These are phyloP conservation scores for Fusarium sp. DNA, from an alignment of 2,329 filamentous ascomycete genomes.

Conservation along the genomic window DNA sequence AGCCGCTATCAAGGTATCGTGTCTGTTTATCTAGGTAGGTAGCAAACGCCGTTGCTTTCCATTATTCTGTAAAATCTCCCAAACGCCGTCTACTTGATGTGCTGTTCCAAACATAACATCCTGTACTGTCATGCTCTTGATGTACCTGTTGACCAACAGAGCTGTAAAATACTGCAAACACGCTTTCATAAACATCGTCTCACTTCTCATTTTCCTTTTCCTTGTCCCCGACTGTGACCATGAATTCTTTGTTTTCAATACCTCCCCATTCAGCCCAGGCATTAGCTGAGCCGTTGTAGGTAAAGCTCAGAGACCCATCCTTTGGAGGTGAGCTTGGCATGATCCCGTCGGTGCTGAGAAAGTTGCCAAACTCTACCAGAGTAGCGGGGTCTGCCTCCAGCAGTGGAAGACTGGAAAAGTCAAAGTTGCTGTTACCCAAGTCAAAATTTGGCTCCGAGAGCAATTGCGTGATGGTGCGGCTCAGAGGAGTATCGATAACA, in stretches of 20 bases:
- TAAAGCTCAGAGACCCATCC: conserved; percentile 47
- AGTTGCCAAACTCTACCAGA: conserved; percentile 63
- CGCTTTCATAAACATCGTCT: conserved; percentile 23
- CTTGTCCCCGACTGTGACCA: conserved; percentile 18
- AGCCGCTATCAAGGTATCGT: conserved; percentile 35
- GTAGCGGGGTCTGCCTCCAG: conserved; percentile 55
- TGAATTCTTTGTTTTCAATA: conserved; percentile 33
- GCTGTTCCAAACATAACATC: conserved; percentile 28
- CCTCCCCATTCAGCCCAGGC: conserved; percentile 52
- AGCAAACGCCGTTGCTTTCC: conserved; percentile 28
- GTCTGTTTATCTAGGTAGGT: conserved; percentile 11
- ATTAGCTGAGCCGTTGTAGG: conserved; percentile 51
- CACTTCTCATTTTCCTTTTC: conserved; percentile 39
- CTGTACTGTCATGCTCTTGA: conserved; percentile 27
- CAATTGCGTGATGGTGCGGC: conserved; percentile 74
- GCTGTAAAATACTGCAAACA: conserved; percentile 25
- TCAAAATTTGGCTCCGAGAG: conserved; percentile 70
- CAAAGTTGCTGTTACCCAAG: conserved; percentile 60
- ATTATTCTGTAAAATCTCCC: conserved; percentile 7
- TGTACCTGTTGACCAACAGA: conserved; percentile 42
- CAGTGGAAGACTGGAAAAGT: conserved; percentile 59
- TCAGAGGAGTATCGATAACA: conserved; percentile 70
- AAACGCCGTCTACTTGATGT: conserved; percentile 40
- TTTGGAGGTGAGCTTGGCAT: conserved; percentile 66
- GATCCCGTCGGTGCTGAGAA: conserved; percentile 63